Evolutionary conservation across 768 basidiomycete genomes (phyloP), one percentile per base, ranked within the genome.

Genomic region (Panus rudis): DNA sequence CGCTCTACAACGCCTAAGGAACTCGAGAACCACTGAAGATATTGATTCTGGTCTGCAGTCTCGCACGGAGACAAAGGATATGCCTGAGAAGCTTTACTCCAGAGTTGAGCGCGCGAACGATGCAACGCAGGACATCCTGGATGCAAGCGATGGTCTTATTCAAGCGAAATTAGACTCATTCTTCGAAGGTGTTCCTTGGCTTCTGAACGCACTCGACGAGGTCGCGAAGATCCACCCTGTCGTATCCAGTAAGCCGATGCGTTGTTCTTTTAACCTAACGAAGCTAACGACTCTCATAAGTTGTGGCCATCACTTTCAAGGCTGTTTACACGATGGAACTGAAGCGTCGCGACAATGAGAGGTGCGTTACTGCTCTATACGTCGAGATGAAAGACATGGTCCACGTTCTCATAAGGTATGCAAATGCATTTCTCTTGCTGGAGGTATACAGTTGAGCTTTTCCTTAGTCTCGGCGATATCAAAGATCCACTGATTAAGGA

Each of bases 331-430:
- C 65, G 12, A 56, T 76, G 30, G 73, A 76, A 45, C 38, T 67
- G 40, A 69, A 66, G 3, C 61, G 74, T 23, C 59, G 69, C 30
- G 72, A 73, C 23, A 77, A 78, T 40, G 70, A 76, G 42, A 66
- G 64, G 38, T 71, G 72, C 45, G 63, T 76, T 8, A 45, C 69
- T 2, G 60, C 64, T 8, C 57, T 78, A 5, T 70, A 71, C 30
- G 55, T 70, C 17, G 67, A 72, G 41, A 77, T 77, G 73, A 68
- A 66, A 47, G 65, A 74, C 32, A 63, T 71, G 61, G 72, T 76
- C 66, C 44, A 53, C n/a, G 62, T 63, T 3, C 65, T 76, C 30
- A 63, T 72, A 19, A 61, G 71, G 72, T 70, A 42, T n/a, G 70
- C 41, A 6, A 23, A 14, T 39, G 14, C 10, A 30, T 12, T 31